A percentile compares a stretch with the other conserved stretches of the same genome.
Evolutionary conservation across 1,284 basidiomycete genomes (phyloP).

Genomic region (Ustilago tritici): DNA sequence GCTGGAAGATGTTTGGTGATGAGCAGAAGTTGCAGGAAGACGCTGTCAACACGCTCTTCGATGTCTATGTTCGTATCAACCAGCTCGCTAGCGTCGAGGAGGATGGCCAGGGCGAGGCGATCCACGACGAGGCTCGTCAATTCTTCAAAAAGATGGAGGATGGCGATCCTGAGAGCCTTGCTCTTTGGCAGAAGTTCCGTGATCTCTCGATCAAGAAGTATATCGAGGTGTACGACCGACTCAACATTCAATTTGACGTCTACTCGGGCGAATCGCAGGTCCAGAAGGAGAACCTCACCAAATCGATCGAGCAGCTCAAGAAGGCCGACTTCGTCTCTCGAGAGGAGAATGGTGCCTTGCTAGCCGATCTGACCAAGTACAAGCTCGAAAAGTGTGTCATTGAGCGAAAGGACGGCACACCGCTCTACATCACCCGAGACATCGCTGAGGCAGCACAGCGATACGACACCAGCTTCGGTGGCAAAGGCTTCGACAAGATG

Average conservation of each 20-base stretch:
- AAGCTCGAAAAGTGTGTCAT: conserved; percentile 86
- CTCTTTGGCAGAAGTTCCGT: conserved; percentile 93
- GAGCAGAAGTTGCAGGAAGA: conserved; percentile 85
- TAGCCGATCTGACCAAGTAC: conserved; percentile 65
- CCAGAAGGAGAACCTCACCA: conserved; percentile 70
- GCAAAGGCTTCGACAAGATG: conserved; percentile 87
- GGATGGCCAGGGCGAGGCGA: conserved; percentile 73
- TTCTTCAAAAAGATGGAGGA: conserved; percentile 99
- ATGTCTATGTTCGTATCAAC: conserved; percentile 95
- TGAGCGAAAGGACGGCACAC: conserved; percentile 95
- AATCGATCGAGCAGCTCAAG: conserved; percentile 74
- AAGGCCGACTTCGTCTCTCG: conserved; percentile 45
- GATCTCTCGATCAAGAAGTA: conserved; percentile 81
- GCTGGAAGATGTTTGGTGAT: conserved; percentile 90
- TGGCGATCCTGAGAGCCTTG: conserved; percentile 80
- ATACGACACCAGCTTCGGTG: conserved; percentile 74
- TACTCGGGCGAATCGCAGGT: conserved; percentile 23
- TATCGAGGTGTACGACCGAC: conserved; percentile 85
- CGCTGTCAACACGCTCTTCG: conserved; percentile 93
- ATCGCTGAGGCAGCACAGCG: conserved; percentile 94
- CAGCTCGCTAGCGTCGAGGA: conserved; percentile 78
- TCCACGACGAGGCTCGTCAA: conserved; percentile 85
- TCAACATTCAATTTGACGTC: conserved; percentile 72
- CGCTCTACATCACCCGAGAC: conserved; percentile 98
- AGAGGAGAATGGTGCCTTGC: conserved; percentile 66